These are phyloP conservation scores for Lipomyces mesembrius DNA, from an alignment of 805 yeast genomes.

Conservation along the genomic window DNA sequence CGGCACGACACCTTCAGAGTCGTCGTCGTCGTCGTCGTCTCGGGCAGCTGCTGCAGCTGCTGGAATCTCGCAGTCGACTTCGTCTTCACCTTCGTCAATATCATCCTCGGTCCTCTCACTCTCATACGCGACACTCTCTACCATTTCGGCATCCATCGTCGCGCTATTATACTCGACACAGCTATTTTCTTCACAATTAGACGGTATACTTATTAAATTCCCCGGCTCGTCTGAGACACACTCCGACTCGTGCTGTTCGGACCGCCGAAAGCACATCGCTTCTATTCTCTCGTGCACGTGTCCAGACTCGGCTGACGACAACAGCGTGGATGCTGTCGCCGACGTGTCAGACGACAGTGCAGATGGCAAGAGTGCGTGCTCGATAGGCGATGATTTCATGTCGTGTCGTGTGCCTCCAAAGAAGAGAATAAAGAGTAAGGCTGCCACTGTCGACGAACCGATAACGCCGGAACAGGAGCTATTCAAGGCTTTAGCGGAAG, in stretches of 20 bases:
- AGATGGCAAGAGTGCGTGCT: slow-evolving; percentile 18
- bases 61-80: slow-evolving; percentile 20
- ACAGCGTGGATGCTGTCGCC: background rate
- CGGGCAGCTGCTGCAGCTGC: slow-evolving; percentile 20
- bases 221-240: background rate
- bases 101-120: slow-evolving; percentile 4
- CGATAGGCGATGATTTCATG: slow-evolving; percentile 36
- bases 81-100: slow-evolving; percentile 10
- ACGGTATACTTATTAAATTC: slow-evolving; percentile 1
- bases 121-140: slow-evolving; percentile 9
- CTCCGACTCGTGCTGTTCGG: slow-evolving; percentile 11
- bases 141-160: background rate
- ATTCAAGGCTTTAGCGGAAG: slow-evolving; percentile 17
- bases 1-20: slow-evolving; percentile 1
- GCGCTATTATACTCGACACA: slow-evolving; percentile 8
- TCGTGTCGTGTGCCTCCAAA: slow-evolving; percentile 22
- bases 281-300: slow-evolving; percentile 5
- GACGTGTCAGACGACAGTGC: background rate
- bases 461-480: slow-evolving; percentile 14
- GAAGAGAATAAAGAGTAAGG: background rate
- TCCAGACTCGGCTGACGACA: slow-evolving; percentile 7
- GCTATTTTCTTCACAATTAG: background rate
- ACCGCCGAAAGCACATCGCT: slow-evolving; percentile 2
- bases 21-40: background rate
- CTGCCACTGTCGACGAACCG: background rate